These are phyloP conservation scores for Margaritispora aquatica DNA, from an alignment of 495 filamentous ascomycete genomes.

Conservation along the genomic window DNA sequence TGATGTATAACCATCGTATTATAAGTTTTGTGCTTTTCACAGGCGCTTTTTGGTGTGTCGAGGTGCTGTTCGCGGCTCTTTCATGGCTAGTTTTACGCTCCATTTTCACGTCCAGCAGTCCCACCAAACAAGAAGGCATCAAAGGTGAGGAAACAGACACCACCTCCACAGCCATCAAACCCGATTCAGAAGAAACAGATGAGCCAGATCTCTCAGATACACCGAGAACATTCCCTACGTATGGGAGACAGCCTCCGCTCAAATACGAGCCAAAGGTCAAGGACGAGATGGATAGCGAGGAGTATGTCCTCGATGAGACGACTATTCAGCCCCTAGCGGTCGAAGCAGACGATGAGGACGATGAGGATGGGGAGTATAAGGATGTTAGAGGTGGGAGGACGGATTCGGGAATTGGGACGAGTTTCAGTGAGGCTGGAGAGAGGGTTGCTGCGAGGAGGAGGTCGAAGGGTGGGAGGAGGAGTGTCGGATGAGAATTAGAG, in stretches of 20 bases:
- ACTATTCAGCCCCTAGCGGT: conserved; percentile 13
- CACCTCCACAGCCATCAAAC: background rate
- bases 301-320: conserved; percentile 25
- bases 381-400: conserved; percentile 18
- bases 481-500: background rate
- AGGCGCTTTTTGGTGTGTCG: conserved; percentile 64
- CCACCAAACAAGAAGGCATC: conserved; percentile 27
- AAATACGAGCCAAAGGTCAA: conserved; percentile 29
- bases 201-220: conserved; percentile 36
- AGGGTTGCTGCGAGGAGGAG: conserved; percentile 20
- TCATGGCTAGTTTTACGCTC: conserved; percentile 50
- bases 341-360: conserved; percentile 30
- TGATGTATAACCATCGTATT: conserved; percentile 78
- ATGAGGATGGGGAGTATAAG: conserved; percentile 22
- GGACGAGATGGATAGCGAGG: conserved; percentile 25
- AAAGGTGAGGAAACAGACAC: conserved; percentile 9
- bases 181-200: conserved; percentile 16
- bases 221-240: conserved; percentile 50
- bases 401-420: conserved; percentile 43
- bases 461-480: conserved; percentile 10
- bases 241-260: conserved; percentile 42
- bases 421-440: conserved; percentile 32
- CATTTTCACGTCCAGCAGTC: conserved; percentile 20
- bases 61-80: conserved; percentile 53
- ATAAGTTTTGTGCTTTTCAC: conserved; percentile 62